Evolutionary conservation across 768 basidiomycete species (phyloP).

Genomic region (Boletus sp.): DNA sequence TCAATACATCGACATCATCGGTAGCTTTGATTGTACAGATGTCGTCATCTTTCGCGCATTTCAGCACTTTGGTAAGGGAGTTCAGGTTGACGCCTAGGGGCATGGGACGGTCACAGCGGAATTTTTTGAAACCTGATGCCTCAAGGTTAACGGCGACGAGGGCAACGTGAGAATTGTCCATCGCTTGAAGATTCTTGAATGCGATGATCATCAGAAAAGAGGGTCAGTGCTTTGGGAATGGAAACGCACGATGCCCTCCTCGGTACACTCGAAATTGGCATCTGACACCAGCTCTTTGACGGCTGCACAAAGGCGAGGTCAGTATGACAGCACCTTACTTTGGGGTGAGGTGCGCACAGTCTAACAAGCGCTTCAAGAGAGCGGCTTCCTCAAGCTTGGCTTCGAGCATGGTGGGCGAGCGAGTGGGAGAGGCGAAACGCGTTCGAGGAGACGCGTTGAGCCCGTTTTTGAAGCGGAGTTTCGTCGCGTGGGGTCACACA

Average conservation of each 20-base stretch:
- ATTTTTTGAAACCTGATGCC: slow-evolving; percentile 76
- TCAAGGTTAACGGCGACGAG: slow-evolving; percentile 87
- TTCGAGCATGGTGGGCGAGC: slow-evolving; percentile 66
- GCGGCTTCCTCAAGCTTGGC: slow-evolving; percentile 87
- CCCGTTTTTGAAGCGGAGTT: slow-evolving; percentile 34
- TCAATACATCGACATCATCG: slow-evolving; percentile 87
- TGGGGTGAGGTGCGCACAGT: slow-evolving; percentile 55
- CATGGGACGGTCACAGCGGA: slow-evolving; percentile 94
- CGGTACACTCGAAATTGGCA: slow-evolving; percentile 96
- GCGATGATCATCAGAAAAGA: neutral
- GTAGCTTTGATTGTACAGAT: slow-evolving; percentile 85
- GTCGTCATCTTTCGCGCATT: slow-evolving; percentile 97
- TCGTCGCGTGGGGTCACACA: slow-evolving; percentile 30
- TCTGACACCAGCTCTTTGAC: slow-evolving; percentile 98
- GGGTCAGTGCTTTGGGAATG: neutral
- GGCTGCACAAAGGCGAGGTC: slow-evolving; percentile 46
- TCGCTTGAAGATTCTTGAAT: slow-evolving; percentile 83
- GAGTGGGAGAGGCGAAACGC: slow-evolving; percentile 12
- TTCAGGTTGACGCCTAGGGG: slow-evolving; percentile 84
- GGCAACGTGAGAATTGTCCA: slow-evolving; percentile 99
- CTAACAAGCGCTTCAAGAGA: slow-evolving; percentile 88
- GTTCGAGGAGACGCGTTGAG: slow-evolving; percentile 29
- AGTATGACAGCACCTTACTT: neutral
- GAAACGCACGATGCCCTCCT: slow-evolving; percentile 80
- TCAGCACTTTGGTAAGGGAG: slow-evolving; percentile 91